These are phyloP conservation scores for Acacia concinna DNA, from an alignment of 331 rosid species.

Conservation along the genomic window DNA sequence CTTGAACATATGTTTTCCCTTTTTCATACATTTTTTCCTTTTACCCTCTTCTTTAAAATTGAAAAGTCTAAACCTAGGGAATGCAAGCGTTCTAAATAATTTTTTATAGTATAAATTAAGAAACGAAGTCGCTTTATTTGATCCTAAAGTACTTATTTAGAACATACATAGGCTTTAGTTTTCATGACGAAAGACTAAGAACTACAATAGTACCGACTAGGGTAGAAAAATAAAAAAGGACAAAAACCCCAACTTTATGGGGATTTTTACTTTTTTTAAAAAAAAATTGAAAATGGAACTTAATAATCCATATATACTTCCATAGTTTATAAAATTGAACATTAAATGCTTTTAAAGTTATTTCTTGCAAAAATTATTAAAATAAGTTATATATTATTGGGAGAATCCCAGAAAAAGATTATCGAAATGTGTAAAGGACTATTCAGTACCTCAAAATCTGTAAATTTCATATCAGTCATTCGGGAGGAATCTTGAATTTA, in stretches of 20 bases:
- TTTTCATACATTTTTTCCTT: neutral
- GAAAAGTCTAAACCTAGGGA: slow-evolving; percentile 16
- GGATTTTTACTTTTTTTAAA: slow-evolving; percentile 43
- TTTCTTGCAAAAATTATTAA: neutral
- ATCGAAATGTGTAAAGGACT: no score
- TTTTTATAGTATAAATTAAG: neutral
- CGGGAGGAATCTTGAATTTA: no score
- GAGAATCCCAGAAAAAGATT: no score
- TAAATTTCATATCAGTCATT: no score
- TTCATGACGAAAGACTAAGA: slow-evolving; percentile 32
- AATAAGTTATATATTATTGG: neutral
- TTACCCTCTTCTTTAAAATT: neutral
- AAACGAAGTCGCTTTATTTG: neutral
- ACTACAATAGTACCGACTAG: neutral
- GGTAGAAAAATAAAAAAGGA: neutral
- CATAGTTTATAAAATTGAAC: neutral
- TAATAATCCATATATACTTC: neutral
- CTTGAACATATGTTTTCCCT: slow-evolving; percentile 3
- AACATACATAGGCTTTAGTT: slow-evolving; percentile 3
- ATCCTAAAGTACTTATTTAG: neutral
- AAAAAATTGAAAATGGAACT: neutral
- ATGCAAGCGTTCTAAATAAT: neutral
- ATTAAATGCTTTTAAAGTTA: neutral
- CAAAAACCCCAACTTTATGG: slow-evolving; percentile 41
- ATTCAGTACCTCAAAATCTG: no score